phyloP scores from a whole-genome alignment of 768 basidiomycete genomes.

The Fomitopsis serialis region DNA sequence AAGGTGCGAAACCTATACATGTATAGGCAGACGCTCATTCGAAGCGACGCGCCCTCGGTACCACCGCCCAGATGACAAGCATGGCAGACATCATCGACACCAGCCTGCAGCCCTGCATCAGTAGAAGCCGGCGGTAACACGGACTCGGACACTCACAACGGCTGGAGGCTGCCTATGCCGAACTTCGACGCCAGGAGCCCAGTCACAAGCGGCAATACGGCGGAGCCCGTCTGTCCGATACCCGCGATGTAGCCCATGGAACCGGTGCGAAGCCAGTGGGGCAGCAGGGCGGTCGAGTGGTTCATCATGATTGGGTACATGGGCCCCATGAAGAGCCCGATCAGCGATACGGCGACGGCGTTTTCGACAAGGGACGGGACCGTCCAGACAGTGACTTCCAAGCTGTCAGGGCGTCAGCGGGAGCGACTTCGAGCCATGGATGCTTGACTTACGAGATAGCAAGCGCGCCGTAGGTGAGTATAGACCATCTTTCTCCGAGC shows the following conservation, averaged over 20 bases:
- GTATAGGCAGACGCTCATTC: slow-evolving; percentile 5
- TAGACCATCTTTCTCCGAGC: slow-evolving; percentile 20
- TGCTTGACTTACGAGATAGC: slow-evolving; percentile 16
- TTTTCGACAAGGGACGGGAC: slow-evolving; percentile 45
- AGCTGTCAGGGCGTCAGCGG: background rate
- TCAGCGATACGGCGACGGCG: slow-evolving; percentile 37
- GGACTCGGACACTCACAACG: slow-evolving; percentile 40
- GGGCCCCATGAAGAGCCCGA: slow-evolving; percentile 39
- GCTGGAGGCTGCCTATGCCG: slow-evolving; percentile 57
- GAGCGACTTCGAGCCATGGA: background rate
- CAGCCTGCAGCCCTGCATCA: slow-evolving; percentile 29
- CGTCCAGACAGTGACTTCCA: slow-evolving; percentile 40
- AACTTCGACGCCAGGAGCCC: slow-evolving; percentile 60
- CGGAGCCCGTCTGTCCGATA: slow-evolving; percentile 64
- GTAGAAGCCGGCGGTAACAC: background rate
- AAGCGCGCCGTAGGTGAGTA: slow-evolving; percentile 19
- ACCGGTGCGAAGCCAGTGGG: slow-evolving; percentile 60
- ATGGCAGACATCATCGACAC: slow-evolving; percentile 58
- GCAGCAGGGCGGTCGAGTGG: slow-evolving; percentile 60
- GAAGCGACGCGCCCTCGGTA: slow-evolving; percentile 27
- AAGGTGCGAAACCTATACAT: too few relatives aligned
- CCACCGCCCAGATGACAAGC: slow-evolving; percentile 50
- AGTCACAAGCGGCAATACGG: slow-evolving; percentile 67
- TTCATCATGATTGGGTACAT: slow-evolving; percentile 62
- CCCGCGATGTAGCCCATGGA: slow-evolving; percentile 37